A percentile compares a stretch with the other conserved stretches of the same genome.
phyloP scores from a whole-genome alignment of 1,139 yeast species.

The Pichia sp. region DNA sequence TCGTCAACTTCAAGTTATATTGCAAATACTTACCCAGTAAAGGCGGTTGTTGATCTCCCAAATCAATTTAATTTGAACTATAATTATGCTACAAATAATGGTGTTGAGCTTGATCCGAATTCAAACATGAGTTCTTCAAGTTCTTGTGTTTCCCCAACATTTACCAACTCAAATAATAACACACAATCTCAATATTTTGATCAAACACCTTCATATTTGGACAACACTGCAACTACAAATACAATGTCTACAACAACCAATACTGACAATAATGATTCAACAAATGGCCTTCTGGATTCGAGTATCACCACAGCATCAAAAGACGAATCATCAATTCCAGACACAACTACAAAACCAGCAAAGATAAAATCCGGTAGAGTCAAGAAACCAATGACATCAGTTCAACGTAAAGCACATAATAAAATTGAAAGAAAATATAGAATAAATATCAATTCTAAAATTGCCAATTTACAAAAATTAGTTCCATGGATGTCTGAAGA shows the following conservation, averaged over 20 bases:
- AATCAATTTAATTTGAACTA: not conserved
- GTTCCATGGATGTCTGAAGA: conserved; percentile 60
- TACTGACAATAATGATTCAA: not conserved
- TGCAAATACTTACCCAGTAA: not conserved
- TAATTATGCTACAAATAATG: not conserved
- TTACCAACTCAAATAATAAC: not conserved
- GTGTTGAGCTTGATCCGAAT: not conserved
- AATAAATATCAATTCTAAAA: conserved; percentile 66
- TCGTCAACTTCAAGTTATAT: not conserved
- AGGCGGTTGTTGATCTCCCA: not conserved
- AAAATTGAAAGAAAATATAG: conserved; percentile 65
- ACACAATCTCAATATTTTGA: not conserved
- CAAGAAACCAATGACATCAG: conserved; percentile 26
- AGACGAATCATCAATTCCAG: too few relatives aligned
- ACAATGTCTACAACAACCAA: not conserved
- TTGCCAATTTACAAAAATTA: conserved; percentile 56
- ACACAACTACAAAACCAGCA: not conserved
- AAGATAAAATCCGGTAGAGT: conserved; percentile 11
- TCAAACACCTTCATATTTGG: not conserved
- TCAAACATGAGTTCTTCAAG: conserved; percentile 6
- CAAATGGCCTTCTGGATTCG: too few relatives aligned
- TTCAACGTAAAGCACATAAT: conserved; percentile 65
- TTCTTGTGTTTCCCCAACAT: conserved; percentile 10
- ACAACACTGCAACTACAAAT: not conserved
- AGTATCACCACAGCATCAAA: too few relatives aligned